Evolutionary conservation across 1,284 basidiomycete genomes (phyloP).

Genomic region (Ustilago cynodontis): DNA sequence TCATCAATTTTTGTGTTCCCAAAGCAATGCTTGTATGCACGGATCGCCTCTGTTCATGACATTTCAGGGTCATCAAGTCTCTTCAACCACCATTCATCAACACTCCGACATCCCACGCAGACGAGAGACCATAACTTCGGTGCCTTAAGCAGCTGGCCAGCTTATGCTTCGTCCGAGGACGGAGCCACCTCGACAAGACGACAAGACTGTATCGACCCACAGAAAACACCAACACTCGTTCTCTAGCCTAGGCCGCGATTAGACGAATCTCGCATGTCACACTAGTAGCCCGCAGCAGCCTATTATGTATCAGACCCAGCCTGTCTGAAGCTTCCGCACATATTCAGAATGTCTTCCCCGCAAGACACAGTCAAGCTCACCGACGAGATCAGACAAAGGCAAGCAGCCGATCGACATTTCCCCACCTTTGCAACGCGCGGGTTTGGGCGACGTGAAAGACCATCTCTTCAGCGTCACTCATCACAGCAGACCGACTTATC

Average conservation of each 20-base stretch:
- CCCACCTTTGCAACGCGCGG: constrained; percentile 45
- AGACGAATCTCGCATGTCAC: not conserved
- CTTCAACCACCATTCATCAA: not conserved
- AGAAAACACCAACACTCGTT: not conserved
- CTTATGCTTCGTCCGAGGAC: not conserved
- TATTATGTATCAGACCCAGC: not conserved
- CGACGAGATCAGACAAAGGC: constrained; percentile 37
- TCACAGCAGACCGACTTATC: constrained; percentile 6
- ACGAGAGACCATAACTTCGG: too few species aligned
- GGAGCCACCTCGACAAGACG: not conserved
- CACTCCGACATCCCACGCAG: not conserved
- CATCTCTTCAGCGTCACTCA: constrained; percentile 17
- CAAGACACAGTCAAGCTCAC: constrained; percentile 49
- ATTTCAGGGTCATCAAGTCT: not conserved
- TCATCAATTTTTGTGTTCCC: too few species aligned
- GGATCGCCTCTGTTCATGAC: constrained; percentile 24
- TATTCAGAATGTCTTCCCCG: constrained; percentile 41
- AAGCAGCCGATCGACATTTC: constrained; percentile 41
- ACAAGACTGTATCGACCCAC: not conserved
- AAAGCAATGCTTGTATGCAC: constrained; percentile 12
- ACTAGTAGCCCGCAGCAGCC: not conserved
- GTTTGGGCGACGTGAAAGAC: constrained; percentile 34
- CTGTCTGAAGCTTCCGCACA: not conserved
- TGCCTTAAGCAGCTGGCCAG: not conserved
- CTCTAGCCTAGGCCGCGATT: too few species aligned